A percentile compares a stretch with the other conserved stretches of the same genome.
Conservation (phyloP, 345 rosid genomes). For the Arabis alpina region DNA sequence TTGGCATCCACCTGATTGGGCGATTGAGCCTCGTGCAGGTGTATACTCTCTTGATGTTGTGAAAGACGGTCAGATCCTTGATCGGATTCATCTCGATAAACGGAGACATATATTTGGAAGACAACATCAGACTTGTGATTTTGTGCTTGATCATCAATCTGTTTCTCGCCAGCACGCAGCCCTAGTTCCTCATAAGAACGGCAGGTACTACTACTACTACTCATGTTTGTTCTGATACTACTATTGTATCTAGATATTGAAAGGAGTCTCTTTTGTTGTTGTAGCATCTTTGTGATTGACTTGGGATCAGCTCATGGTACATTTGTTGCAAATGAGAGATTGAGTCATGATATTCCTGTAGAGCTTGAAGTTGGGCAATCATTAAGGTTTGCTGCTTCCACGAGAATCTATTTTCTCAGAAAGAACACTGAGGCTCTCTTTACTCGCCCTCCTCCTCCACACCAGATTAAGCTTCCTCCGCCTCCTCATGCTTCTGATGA, state of each 20-base stretch:
- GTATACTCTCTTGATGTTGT: conserved; percentile 83
- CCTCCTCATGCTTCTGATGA: conserved; percentile 83
- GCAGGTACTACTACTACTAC: conserved; percentile 16
- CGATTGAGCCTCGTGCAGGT: conserved; percentile 86
- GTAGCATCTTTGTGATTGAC: conserved; percentile 88
- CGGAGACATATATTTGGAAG: conserved; percentile 89
- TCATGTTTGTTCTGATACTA: no score
- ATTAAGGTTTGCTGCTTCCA: conserved; percentile 90
- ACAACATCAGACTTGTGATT: conserved; percentile 82
- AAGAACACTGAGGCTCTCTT: conserved; percentile 87
- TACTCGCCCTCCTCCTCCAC: conserved; percentile 57
- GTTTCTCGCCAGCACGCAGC: conserved; percentile 86
- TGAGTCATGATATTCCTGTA: conserved; percentile 72
- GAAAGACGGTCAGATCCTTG: conserved; percentile 89
- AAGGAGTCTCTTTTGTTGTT: conserved; percentile 10
- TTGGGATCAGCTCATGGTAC: conserved; percentile 96
- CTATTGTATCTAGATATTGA: no score
- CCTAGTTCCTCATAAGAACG: conserved; percentile 49
- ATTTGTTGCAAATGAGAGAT: conserved; percentile 89
- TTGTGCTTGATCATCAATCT: conserved; percentile 61
- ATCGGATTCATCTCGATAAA: conserved; percentile 68
- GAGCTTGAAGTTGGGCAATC: conserved; percentile 93
- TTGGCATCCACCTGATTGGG: conserved; percentile 98
- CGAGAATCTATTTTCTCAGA: conserved; percentile 76
- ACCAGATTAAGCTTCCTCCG: conserved; percentile 74